Conservation (phyloP, 1,284 basidiomycete genomes). For the Trichosporon faecale region DNA sequence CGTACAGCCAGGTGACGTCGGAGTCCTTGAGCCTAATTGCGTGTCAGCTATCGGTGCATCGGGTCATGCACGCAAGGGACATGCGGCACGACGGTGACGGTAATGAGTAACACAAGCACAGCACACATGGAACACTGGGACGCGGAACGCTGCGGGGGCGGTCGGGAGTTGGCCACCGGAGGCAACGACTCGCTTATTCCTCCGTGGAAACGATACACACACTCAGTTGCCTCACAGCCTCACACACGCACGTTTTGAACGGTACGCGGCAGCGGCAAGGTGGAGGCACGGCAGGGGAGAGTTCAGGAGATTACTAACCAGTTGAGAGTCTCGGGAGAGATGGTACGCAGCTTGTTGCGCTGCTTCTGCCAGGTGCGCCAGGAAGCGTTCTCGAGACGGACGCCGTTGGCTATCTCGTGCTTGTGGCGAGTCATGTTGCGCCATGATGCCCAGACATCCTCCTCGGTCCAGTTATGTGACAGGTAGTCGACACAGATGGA, state of each 20-base stretch:
- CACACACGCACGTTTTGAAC: slow-evolving; percentile 18
- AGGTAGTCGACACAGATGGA: slow-evolving; percentile 64
- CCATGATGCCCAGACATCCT: slow-evolving; percentile 98
- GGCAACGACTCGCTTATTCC: slow-evolving; percentile 9
- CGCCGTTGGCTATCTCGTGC: slow-evolving; percentile 95
- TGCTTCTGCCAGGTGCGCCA: slow-evolving; percentile 99
- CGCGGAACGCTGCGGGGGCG: slow-evolving; percentile 4
- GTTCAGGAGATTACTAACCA: slow-evolving; percentile 65
- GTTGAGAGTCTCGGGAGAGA: slow-evolving; percentile 95
- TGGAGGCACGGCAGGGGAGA: background rate
- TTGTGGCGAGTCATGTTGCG: slow-evolving; percentile 97
- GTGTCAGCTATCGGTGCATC: slow-evolving; percentile 18
- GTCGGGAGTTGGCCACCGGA: slow-evolving; percentile 1
- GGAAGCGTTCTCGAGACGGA: slow-evolving; percentile 91
- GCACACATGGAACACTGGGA: background rate
- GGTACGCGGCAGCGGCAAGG: background rate
- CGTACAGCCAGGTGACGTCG: slow-evolving; percentile 98
- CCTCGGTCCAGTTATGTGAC: slow-evolving; percentile 94
- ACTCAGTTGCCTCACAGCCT: background rate
- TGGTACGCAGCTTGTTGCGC: slow-evolving; percentile 90
- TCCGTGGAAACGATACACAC: background rate
- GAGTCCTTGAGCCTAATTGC: slow-evolving; percentile 92
- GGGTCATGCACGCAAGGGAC: slow-evolving; percentile 1
- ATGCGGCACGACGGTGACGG: slow-evolving; percentile 5
- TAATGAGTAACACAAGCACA: slow-evolving; percentile 16